Conservation (phyloP, 2,329 filamentous ascomycete species). For the Ascochyta viciae-villosae region DNA sequence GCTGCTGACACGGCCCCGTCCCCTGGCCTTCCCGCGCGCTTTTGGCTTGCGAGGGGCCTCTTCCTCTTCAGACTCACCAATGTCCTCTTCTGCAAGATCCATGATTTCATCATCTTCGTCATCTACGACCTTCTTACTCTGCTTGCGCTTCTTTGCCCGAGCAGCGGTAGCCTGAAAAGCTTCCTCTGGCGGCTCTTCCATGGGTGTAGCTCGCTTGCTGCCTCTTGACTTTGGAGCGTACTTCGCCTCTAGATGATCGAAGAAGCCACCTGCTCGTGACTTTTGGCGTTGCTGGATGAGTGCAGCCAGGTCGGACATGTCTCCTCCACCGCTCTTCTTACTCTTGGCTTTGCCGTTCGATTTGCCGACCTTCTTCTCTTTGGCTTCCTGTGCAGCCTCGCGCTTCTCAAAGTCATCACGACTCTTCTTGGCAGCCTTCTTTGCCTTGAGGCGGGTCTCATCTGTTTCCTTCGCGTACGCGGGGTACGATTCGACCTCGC, state of each 20-base stretch:
- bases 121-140: slow-evolving; percentile 25
- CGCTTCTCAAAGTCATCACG: slow-evolving; percentile 58
- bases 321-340: slow-evolving; percentile 41
- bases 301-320: slow-evolving; percentile 47
- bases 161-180: slow-evolving; percentile 55
- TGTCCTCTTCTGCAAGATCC: slow-evolving; percentile 35
- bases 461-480: slow-evolving; percentile 73
- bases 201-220: slow-evolving; percentile 54
- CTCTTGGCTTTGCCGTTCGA: slow-evolving; percentile 34
- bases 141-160: slow-evolving; percentile 38
- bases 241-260: slow-evolving; percentile 44
- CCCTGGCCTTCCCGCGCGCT: slow-evolving; percentile 24
- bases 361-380: slow-evolving; percentile 67
- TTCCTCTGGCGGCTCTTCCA: slow-evolving; percentile 69
- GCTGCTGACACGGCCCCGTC: slow-evolving; percentile 25
- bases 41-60: slow-evolving; percentile 31
- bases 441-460: slow-evolving; percentile 38
- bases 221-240: slow-evolving; percentile 49
- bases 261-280: slow-evolving; percentile 44
- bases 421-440: slow-evolving; percentile 45
- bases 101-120: slow-evolving; percentile 27
- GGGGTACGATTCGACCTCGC: slow-evolving; percentile 70
- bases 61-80: slow-evolving; percentile 34
- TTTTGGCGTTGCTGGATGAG: slow-evolving; percentile 48
- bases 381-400: slow-evolving; percentile 58